A percentile compares a stretch with the other conserved stretches of the same genome.
Evolutionary conservation across 225 moss, liverwort and hornwort genomes (phyloP).

Genomic region (Anthoceros angustus): DNA sequence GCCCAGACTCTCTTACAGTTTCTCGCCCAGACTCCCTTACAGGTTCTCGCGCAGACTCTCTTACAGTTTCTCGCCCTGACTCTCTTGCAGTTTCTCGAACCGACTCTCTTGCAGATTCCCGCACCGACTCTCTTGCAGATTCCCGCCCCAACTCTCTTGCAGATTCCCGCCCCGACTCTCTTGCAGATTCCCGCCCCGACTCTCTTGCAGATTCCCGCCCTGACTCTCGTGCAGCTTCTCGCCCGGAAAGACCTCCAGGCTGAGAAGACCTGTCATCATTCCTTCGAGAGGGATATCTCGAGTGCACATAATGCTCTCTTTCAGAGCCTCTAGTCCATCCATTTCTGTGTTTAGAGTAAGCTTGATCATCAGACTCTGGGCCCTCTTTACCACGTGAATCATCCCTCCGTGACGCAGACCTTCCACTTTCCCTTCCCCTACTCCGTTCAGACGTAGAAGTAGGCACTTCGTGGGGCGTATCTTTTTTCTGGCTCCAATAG

Average conservation of each 20-base stretch:
- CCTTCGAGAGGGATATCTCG: neutral
- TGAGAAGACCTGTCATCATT: neutral
- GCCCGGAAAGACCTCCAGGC: neutral
- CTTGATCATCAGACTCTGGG: neutral
- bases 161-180: too few species aligned
- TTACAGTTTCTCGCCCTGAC: neutral
- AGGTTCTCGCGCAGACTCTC: neutral
- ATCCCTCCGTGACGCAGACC: neutral
- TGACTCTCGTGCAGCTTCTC: neutral
- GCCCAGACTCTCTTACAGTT: too few species aligned
- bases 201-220: neutral
- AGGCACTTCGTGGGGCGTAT: neutral
- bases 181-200: neutral
- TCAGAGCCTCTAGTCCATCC: neutral
- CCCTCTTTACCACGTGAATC: neutral
- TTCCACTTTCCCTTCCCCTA: neutral
- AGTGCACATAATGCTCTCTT: neutral
- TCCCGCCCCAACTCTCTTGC: too few species aligned
- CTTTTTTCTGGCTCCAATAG: neutral
- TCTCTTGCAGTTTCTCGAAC: too few species aligned
- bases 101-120: too few species aligned
- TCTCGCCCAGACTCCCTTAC: too few species aligned
- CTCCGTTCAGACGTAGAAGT: neutral
- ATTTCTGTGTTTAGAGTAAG: neutral
- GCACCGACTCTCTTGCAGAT: too few species aligned